Evolutionary conservation across 1,284 basidiomycete species (phyloP).

Genomic region (Kwoniella shivajii): DNA sequence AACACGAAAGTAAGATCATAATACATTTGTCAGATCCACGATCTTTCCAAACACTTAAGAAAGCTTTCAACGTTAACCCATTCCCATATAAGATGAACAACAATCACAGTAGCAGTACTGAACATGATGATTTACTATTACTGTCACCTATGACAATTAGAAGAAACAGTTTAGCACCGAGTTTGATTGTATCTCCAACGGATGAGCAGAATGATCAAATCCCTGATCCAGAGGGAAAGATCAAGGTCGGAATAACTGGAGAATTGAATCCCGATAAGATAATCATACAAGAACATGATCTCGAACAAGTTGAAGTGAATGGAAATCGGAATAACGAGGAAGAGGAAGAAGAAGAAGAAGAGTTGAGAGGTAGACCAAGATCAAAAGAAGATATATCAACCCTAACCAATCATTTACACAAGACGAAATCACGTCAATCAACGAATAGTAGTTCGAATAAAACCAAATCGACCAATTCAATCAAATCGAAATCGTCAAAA

Average conservation of each 20-base stretch:
- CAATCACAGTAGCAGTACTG: neutral
- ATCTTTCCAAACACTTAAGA: conserved; percentile 26
- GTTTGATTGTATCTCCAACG: conserved; percentile 1
- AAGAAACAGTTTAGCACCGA: conserved; percentile 13
- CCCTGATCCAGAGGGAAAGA: neutral
- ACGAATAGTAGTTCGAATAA: neutral
- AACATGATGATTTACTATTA: conserved; percentile 1
- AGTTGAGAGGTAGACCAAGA: conserved; percentile 37
- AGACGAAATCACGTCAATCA: neutral
- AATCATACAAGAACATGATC: conserved; percentile 7
- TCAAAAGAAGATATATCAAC: conserved; percentile 20
- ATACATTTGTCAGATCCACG: conserved; percentile 33
- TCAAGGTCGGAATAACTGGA: neutral
- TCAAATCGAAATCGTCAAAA: neutral
- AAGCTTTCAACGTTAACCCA: conserved; percentile 30
- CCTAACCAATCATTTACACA: neutral
- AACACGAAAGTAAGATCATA: conserved; percentile 11
- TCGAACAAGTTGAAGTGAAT: conserved; percentile 8
- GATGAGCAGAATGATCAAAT: too few species aligned
- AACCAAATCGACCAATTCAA: neutral
- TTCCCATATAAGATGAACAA: neutral
- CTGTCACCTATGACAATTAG: conserved; percentile 9
- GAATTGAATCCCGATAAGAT: neutral
- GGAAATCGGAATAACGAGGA: conserved; percentile 1
- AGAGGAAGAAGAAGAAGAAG: conserved; percentile 21